Evolutionary conservation across 2,329 filamentous ascomycete species (phyloP).

Genomic region (Drechslera avenae): DNA sequence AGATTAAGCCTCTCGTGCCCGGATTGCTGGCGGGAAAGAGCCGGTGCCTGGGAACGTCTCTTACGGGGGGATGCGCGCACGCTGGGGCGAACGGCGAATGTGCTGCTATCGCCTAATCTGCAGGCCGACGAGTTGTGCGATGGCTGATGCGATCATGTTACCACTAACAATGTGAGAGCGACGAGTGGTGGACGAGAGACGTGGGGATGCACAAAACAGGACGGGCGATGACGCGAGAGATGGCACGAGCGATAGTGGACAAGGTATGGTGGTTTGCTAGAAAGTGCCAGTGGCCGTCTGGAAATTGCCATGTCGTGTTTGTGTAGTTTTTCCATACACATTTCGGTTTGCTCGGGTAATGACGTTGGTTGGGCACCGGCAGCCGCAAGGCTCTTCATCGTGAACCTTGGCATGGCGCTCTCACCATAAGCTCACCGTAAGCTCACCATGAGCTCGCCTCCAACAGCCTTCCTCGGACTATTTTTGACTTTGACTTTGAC

Average conservation of each 20-base stretch:
- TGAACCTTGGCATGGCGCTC: conserved; percentile 25
- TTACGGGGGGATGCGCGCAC: conserved; percentile 34
- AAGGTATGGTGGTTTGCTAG: background rate
- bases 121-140: conserved; percentile 18
- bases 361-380: conserved; percentile 19
- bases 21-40: conserved; percentile 36
- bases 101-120: conserved; percentile 29
- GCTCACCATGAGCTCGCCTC: background rate
- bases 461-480: background rate
- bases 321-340: no score
- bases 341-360: background rate
- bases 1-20: conserved; percentile 36
- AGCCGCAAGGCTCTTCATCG: conserved; percentile 10
- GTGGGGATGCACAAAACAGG: conserved; percentile 12
- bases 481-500: background rate
- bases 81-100: conserved; percentile 32
- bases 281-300: no score
- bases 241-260: background rate
- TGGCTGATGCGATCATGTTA: conserved; percentile 26
- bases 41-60: conserved; percentile 37
- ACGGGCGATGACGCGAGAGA: background rate
- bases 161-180: conserved; percentile 19
- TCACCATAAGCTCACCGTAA: background rate
- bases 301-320: background rate
- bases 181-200: background rate